Conservation (phyloP, 352 stramenopile genomes). For the Phytopythium sindhum region DNA sequence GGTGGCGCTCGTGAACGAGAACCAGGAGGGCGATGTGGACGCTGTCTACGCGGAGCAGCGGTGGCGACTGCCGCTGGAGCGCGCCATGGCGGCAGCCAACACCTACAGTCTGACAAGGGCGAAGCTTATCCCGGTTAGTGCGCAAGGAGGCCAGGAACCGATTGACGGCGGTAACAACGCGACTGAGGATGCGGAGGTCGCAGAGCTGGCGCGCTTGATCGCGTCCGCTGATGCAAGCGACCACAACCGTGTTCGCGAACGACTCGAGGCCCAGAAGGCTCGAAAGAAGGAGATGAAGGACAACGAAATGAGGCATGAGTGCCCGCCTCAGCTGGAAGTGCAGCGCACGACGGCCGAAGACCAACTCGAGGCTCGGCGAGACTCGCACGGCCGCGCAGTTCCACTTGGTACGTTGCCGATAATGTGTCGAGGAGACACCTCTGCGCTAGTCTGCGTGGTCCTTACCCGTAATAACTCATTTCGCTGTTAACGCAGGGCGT, state of each 20-base stretch:
- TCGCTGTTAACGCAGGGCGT: constrained; percentile 10
- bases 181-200: constrained; percentile 4
- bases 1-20: too few species aligned
- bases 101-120: constrained; percentile 11
- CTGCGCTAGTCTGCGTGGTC: too few species aligned
- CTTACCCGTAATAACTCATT: too few species aligned
- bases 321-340: constrained; percentile 18
- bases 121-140: neutral
- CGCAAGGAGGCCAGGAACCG: neutral
- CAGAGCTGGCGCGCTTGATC: constrained; percentile 18
- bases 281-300: neutral
- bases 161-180: constrained; percentile 1
- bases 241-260: neutral
- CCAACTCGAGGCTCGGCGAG: constrained; percentile 22
- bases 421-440: too few species aligned
- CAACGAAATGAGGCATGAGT: constrained; percentile 1
- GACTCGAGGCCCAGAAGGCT: constrained; percentile 12
- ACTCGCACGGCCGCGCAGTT: constrained; percentile 17
- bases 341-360: constrained; percentile 14
- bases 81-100: constrained; percentile 13
- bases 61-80: constrained; percentile 16
- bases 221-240: constrained; percentile 5
- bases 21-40: neutral
- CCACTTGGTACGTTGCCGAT: constrained; percentile 11
- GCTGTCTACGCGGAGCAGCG: neutral